Evolutionary conservation across 352 stramenopile genomes (phyloP), one percentile per base, ranked within the genome.

Genomic region (Pythium brassicae): DNA sequence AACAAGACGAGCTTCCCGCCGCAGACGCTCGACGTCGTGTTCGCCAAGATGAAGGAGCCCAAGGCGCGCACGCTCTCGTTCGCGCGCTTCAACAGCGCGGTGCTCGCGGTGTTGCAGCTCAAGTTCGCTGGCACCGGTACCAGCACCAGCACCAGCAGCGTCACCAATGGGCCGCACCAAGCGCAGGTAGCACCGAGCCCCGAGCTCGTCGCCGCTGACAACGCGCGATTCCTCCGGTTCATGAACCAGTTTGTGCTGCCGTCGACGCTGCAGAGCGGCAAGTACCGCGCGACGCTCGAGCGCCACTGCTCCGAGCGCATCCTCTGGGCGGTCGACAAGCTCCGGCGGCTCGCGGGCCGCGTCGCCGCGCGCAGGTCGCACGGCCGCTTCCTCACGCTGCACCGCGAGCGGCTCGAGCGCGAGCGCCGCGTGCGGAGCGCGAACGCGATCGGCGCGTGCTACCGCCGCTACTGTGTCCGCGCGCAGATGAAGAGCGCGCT

Each of bases 31-130:
- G 81, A 91, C 42, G 46, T 88, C 15, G 76, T 87, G 19, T 91
- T 91, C 37, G 63, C 73, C 4, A 88, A 89, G 49, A 85, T 89
- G 74, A 88, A 89, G 39, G 78, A 91, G 10, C 81, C 78, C 0
- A 87, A 87, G 50, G 66, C 78, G 9, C 67, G 80, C 22, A 72
- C 71, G 0, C 85, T 91, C 12, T 70, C 74, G 9, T 89, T 88
- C 22, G 45, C 54, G 1, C 69, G 74, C 40, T 91, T 89, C 53
- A 89, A 75, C 63, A 82, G 74, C 32, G 68, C 76, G 0, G 84
- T 89, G 55, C 26, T 71, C 4, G 72, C 86, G 68, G 55, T 91
- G 22, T 68, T 77, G 53, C 77, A 77, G 39, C 72, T 85, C 20
- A 84, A 77, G n/a, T 89, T 90, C 54, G 43, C 23, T 5, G 34